Evolutionary conservation across 2,329 filamentous ascomycete genomes (phyloP).

Genomic region (Alternaria dauci): DNA sequence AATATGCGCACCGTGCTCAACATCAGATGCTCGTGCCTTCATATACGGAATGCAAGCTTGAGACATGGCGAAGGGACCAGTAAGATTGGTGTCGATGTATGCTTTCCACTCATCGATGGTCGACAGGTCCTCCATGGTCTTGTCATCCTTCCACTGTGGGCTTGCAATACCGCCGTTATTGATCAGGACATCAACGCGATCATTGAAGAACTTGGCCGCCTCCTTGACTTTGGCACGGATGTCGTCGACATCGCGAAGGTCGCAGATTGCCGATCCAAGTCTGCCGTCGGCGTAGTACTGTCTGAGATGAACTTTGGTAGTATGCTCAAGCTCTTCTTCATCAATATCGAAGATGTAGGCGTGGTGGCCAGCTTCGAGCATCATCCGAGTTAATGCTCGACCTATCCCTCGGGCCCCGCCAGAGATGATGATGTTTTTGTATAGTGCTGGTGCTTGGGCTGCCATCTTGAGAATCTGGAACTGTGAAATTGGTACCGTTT

Average conservation of each 20-base stretch:
- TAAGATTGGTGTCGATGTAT: slow-evolving; percentile 59
- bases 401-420: slow-evolving; percentile 61
- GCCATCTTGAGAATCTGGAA: slow-evolving; percentile 10
- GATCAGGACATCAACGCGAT: slow-evolving; percentile 51
- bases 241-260: slow-evolving; percentile 55
- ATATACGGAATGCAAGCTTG: slow-evolving; percentile 60
- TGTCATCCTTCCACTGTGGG: slow-evolving; percentile 55
- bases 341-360: slow-evolving; percentile 59
- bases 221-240: slow-evolving; percentile 53
- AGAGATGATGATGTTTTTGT: slow-evolving; percentile 51
- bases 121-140: slow-evolving; percentile 57
- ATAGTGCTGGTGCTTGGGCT: slow-evolving; percentile 17
- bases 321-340: slow-evolving; percentile 46
- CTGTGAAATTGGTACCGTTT: background rate
- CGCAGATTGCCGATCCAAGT: slow-evolving; percentile 52
- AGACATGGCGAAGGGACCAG: slow-evolving; percentile 56
- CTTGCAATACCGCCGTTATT: slow-evolving; percentile 51
- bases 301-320: slow-evolving; percentile 53
- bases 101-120: slow-evolving; percentile 58
- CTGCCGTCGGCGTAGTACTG: slow-evolving; percentile 47
- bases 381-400: slow-evolving; percentile 56
- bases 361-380: slow-evolving; percentile 55
- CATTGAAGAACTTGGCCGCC: slow-evolving; percentile 55
- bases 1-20: slow-evolving; percentile 38
- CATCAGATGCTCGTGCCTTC: slow-evolving; percentile 46